Conservation (phyloP, 108 stramenopile species). For the Cylindrotheca fusiformis region DNA sequence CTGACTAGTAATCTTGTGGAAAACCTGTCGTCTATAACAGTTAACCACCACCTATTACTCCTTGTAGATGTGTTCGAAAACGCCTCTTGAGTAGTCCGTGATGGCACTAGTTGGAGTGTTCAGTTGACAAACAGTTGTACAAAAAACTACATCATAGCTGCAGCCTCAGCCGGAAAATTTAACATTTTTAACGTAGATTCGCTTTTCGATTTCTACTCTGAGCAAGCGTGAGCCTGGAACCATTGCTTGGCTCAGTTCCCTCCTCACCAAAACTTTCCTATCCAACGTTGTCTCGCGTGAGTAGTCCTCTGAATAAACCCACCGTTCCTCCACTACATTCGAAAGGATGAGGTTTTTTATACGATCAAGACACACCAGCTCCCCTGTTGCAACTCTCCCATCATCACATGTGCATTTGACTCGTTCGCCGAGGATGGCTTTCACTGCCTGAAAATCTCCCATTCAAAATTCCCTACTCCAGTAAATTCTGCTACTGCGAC, state of each 20-base stretch:
- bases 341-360: conserved; percentile 30
- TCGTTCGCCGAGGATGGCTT: conserved; percentile 20
- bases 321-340: conserved; percentile 22
- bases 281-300: not conserved
- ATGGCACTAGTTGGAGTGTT: too few relatives aligned
- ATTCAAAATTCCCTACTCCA: too few relatives aligned
- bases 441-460: conserved; percentile 2
- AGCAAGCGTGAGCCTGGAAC: conserved; percentile 28
- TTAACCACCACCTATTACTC: too few relatives aligned
- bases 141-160: too few relatives aligned
- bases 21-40: too few relatives aligned
- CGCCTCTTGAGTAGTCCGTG: too few relatives aligned
- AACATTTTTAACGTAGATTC: conserved; percentile 11
- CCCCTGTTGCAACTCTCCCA: conserved; percentile 26
- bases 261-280: conserved; percentile 2
- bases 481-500: too few relatives aligned
- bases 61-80: too few relatives aligned
- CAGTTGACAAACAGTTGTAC: too few relatives aligned
- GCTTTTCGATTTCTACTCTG: conserved; percentile 29
- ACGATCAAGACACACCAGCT: conserved; percentile 33
- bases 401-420: conserved; percentile 31
- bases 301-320: conserved; percentile 20
- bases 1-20: too few relatives aligned
- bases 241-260: conserved; percentile 36
- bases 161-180: too few relatives aligned